Percentiles rank a stretch among this genome's conserved stretches.
Conservation (phyloP, 257 asterid genomes). For the Leonotis leonurus region DNA sequence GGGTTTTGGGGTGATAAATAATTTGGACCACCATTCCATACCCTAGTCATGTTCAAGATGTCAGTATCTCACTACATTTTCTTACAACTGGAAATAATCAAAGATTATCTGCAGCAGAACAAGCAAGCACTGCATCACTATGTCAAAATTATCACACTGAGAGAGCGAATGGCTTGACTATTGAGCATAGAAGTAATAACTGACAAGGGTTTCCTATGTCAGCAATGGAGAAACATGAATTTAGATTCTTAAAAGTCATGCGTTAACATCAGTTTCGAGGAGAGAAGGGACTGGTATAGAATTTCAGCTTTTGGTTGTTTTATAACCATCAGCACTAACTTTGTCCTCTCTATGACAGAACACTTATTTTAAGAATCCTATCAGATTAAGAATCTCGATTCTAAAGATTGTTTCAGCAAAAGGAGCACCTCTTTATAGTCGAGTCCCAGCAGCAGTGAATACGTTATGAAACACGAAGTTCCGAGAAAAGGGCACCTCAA, state of each 20-base stretch:
- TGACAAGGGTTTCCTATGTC: background rate
- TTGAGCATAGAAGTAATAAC: background rate
- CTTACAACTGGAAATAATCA: background rate
- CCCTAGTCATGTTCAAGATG: background rate
- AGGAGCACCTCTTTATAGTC: slow-evolving; percentile 5
- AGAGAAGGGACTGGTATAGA: slow-evolving; percentile 10
- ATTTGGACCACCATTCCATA: background rate
- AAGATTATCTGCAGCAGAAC: background rate
- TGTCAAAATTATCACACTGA: background rate
- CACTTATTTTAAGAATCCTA: slow-evolving; percentile 20
- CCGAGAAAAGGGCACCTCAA: background rate
- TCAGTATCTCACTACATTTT: background rate
- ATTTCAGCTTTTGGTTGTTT: slow-evolving; percentile 18
- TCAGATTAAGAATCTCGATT: slow-evolving; percentile 15
- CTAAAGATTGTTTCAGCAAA: slow-evolving; percentile 17
- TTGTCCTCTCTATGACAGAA: slow-evolving; percentile 23
- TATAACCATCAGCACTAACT: slow-evolving; percentile 13
- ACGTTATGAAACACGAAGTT: background rate
- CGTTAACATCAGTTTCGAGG: slow-evolving; percentile 18
- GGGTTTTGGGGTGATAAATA: no score
- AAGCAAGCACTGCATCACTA: background rate
- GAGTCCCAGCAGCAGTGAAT: background rate
- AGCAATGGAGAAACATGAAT: background rate
- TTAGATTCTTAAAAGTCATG: slow-evolving; percentile 4
- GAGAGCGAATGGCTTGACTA: background rate